phyloP scores from a whole-genome alignment of 1,139 yeast species.

The Blastobotrys petasosporus region DNA sequence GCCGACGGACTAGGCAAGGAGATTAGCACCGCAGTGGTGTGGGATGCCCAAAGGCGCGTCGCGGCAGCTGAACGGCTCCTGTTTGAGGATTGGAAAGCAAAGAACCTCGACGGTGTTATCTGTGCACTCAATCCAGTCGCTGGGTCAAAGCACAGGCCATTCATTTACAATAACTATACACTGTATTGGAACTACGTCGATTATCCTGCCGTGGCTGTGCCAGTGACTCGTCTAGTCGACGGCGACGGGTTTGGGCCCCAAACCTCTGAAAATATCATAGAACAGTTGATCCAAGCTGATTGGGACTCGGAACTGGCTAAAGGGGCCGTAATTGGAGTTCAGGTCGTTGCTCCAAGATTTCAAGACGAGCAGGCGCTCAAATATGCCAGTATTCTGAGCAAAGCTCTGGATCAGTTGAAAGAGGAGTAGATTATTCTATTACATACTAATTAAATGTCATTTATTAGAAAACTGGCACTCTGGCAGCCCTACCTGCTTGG shows the following conservation, averaged over 20 bases:
- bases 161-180: constrained; percentile 33
- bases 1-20: background rate
- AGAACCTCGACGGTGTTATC: too few relatives aligned
- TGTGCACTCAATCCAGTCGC: too few relatives aligned
- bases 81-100: too few relatives aligned
- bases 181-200: constrained; percentile 45
- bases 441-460: background rate
- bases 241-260: too few relatives aligned
- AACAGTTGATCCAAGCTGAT: constrained; percentile 19
- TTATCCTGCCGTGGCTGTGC: constrained; percentile 43
- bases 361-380: constrained; percentile 50
- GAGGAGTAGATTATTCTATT: too few relatives aligned
- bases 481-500: constrained; percentile 14
- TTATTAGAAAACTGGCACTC: constrained; percentile 7
- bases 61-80: too few relatives aligned
- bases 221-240: constrained; percentile 41
- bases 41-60: too few relatives aligned
- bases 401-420: too few relatives aligned
- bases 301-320: constrained; percentile 44
- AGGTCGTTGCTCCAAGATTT: constrained; percentile 43
- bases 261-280: background rate
- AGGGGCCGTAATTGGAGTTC: constrained; percentile 51
- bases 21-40: background rate
- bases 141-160: constrained; percentile 1
- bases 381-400: constrained; percentile 26